Conservation (phyloP, 208 protist species). For the Herpetomonas tarakana region DNA sequence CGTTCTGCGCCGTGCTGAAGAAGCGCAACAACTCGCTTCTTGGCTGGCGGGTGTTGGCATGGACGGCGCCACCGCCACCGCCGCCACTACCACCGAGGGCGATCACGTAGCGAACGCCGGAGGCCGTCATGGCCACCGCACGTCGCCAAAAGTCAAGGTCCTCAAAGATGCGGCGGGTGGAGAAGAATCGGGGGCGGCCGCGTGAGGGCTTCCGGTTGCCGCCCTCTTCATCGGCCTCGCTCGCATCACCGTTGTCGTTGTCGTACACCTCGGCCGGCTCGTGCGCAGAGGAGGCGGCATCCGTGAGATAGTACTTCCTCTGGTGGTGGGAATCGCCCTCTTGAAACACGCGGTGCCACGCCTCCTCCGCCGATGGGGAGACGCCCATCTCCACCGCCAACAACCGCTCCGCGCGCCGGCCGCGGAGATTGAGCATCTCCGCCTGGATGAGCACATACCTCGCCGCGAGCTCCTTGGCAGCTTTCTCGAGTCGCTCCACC, state of each 20-base stretch:
- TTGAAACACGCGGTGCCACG: not conserved
- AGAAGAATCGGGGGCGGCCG: not conserved
- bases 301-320: conserved; percentile 2
- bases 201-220: too few species aligned
- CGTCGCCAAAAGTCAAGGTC: not conserved
- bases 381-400: conserved; percentile 19
- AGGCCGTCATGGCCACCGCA: not conserved
- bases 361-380: not conserved
- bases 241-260: not conserved
- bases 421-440: conserved; percentile 41
- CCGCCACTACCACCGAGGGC: not conserved
- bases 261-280: not conserved
- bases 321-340: not conserved
- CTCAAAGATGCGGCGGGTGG: not conserved
- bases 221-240: too few species aligned
- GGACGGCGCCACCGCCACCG: too few species aligned
- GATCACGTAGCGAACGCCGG: not conserved
- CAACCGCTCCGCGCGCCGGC: conserved; percentile 37
- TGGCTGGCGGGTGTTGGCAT: not conserved
- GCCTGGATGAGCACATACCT: conserved; percentile 54
- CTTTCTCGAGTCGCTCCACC: conserved; percentile 26
- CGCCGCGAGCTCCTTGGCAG: conserved; percentile 38
- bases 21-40: not conserved
- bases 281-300: not conserved
- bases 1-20: not conserved